Conservation (phyloP, 345 rosid genomes). For the rapeseed (Brassica napus) region Da-Ae NC_063450.1:16337001-16337500, state of each 20-base stretch:
- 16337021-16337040: too few relatives aligned
- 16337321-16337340: slow-evolving; percentile 2
- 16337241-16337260: slow-evolving; percentile 15
- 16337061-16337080: too few relatives aligned
- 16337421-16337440: background rate
- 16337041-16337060: too few relatives aligned
- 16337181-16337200: background rate
- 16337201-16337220: background rate
- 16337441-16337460: background rate
- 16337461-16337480: background rate
- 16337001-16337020: too few relatives aligned
- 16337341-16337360: slow-evolving; percentile 11
- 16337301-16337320: slow-evolving; percentile 2
- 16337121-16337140: too few relatives aligned
- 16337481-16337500: background rate
- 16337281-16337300: slow-evolving; percentile 18
- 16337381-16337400: background rate
- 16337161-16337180: background rate
- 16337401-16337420: slow-evolving; percentile 4
- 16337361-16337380: slow-evolving; percentile 39
- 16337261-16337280: slow-evolving; percentile 5
- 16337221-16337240: slow-evolving; percentile 29
- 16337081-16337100: too few relatives aligned
- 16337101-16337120: too few relatives aligned
- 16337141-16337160: too few relatives aligned